Conservation (phyloP, 176 grass and related monocot genomes). For the Thalia dealbata region DNA sequence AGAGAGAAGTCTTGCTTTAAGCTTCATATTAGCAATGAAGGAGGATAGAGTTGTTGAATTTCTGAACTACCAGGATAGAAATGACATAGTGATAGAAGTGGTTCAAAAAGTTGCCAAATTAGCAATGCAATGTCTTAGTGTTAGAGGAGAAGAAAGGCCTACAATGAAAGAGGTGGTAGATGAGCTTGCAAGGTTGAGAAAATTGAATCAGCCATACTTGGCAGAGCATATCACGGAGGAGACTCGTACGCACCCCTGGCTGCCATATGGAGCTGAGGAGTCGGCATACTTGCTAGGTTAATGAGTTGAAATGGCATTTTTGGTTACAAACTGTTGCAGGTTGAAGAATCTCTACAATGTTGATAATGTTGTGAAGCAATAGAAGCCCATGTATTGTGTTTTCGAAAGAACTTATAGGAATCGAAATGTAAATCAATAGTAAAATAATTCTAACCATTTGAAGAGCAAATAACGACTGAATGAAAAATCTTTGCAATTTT, state of each 20-base stretch:
- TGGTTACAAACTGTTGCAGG: not conserved
- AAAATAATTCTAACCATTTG: too few relatives aligned
- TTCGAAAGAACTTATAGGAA: too few relatives aligned
- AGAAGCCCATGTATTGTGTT: not conserved
- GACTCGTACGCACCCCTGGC: not conserved
- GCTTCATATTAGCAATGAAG: slow-evolving; percentile 1
- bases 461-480: too few relatives aligned
- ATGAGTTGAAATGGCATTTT: not conserved
- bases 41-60: not conserved
- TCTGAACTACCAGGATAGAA: not conserved
- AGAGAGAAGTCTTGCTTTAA: not conserved
- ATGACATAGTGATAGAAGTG: not conserved
- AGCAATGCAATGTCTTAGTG: not conserved
- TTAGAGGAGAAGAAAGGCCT: slow-evolving; percentile 6
- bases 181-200: not conserved
- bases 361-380: too few relatives aligned
- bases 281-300: not conserved
- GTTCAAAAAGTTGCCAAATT: slow-evolving; percentile 4
- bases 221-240: not conserved
- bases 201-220: not conserved
- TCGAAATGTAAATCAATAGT: too few relatives aligned
- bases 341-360: not conserved
- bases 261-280: not conserved
- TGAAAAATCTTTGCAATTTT: too few relatives aligned
- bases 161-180: not conserved